phyloP scores from a whole-genome alignment of 1,284 basidiomycete genomes.

The Dichomitus squalens region DNA sequence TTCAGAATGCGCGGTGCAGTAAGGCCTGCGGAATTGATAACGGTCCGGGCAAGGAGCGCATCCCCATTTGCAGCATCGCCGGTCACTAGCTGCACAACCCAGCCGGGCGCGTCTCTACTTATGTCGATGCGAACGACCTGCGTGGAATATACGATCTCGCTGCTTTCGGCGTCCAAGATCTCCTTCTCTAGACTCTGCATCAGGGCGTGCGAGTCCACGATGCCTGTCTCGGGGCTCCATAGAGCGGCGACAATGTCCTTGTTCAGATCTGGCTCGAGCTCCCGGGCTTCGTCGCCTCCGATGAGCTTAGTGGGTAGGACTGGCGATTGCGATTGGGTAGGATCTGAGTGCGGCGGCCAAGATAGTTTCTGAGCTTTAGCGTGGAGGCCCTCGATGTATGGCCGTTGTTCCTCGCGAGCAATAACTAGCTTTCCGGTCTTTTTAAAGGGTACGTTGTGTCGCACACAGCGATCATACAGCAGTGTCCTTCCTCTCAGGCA shows the following conservation, averaged over 20 bases:
- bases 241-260: constrained; percentile 72
- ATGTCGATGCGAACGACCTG: constrained; percentile 77
- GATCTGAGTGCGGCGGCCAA: constrained; percentile 49
- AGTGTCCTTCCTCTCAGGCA: constrained; percentile 88
- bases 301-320: constrained; percentile 74
- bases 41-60: constrained; percentile 78
- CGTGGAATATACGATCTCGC: constrained; percentile 83
- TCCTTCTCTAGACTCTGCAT: constrained; percentile 84
- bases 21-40: constrained; percentile 91
- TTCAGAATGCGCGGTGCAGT: constrained; percentile 76
- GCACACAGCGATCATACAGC: constrained; percentile 78
- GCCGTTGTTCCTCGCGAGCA: constrained; percentile 63
- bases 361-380: constrained; percentile 57
- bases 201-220: constrained; percentile 84
- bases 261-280: constrained; percentile 84
- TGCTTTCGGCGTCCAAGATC: constrained; percentile 69
- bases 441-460: constrained; percentile 67
- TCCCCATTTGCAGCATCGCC: constrained; percentile 54
- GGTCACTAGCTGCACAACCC: constrained; percentile 73
- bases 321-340: constrained; percentile 26
- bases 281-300: constrained; percentile 68
- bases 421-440: constrained; percentile 91
- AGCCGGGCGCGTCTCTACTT: constrained; percentile 45
- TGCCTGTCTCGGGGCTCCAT: constrained; percentile 88
- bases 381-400: constrained; percentile 74